These are phyloP conservation scores for Lodderomyces margitis DNA, from an alignment of 1,139 yeast species.

Conservation along the genomic window DNA sequence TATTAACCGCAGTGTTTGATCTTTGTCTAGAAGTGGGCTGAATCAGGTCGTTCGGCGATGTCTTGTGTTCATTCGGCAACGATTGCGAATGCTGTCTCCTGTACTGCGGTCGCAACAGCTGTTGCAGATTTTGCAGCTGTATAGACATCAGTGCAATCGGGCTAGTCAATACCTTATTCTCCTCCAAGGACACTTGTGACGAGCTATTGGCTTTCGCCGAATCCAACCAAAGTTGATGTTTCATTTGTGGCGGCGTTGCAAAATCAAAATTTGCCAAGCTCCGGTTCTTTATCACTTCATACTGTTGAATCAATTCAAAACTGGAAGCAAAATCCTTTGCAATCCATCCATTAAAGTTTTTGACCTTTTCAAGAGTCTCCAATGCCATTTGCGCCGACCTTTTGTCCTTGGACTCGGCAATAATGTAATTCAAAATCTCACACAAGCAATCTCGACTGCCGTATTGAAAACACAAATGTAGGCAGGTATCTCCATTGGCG, in stretches of 20 bases:
- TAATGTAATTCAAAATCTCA: conserved; percentile 46
- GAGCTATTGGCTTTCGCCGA: conserved; percentile 9
- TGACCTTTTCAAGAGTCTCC: conserved; percentile 22
- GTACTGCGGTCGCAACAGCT: not conserved
- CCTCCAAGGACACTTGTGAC: conserved; percentile 16
- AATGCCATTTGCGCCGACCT: conserved; percentile 47
- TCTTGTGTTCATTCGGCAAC: conserved; percentile 23
- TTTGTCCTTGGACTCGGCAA: conserved; percentile 15
- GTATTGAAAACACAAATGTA: conserved; percentile 78
- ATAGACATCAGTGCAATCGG: conserved; percentile 34
- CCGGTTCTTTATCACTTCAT: conserved; percentile 22
- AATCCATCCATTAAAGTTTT: conserved; percentile 65
- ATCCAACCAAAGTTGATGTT: not conserved
- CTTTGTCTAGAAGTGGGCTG: conserved; percentile 18
- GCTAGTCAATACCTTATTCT: conserved; percentile 32
- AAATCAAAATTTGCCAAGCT: conserved; percentile 10
- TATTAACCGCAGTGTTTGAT: conserved; percentile 24
- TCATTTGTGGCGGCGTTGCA: not conserved
- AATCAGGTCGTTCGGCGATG: not conserved
- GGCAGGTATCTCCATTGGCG: conserved; percentile 66
- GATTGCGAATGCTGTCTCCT: conserved; percentile 36
- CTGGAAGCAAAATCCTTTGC: conserved; percentile 61
- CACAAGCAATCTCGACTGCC: conserved; percentile 68
- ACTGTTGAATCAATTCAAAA: conserved; percentile 39
- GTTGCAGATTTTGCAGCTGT: conserved; percentile 8